phyloP scores from a whole-genome alignment of 139 green algal genomes.

The Edaphochlamys debaryana region DNA sequence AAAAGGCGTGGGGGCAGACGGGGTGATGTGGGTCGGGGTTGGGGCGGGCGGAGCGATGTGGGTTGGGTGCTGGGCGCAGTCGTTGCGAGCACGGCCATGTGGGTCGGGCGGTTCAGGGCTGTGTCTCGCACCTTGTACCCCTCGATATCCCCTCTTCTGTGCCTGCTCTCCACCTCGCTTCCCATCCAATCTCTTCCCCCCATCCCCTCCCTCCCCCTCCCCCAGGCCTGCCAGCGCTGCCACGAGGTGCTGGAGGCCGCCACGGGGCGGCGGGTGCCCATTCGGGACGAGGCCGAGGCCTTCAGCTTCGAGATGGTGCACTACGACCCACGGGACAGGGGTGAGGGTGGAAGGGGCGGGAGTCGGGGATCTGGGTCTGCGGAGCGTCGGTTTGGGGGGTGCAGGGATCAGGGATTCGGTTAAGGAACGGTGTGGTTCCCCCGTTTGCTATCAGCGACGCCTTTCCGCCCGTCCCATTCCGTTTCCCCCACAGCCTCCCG shows the following conservation, averaged over 20 bases:
- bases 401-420: no score
- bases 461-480: not conserved
- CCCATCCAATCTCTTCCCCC: no score
- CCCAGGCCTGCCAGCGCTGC: slow-evolving; percentile 17
- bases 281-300: slow-evolving; percentile 42
- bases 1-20: not conserved
- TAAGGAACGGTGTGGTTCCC: no score
- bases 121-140: no score
- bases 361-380: not conserved
- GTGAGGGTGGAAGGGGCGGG: not conserved
- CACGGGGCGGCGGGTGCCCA: not conserved
- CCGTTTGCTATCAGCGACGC: no score
- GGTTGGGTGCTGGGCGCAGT: no score
- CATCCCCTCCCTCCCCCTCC: no score
- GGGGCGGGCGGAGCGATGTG: no score
- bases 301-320: slow-evolving; percentile 54
- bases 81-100: no score
- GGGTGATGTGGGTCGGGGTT: not conserved
- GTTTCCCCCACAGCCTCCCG: slow-evolving; percentile 46
- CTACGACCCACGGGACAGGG: slow-evolving; percentile 28
- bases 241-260: slow-evolving; percentile 16
- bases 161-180: not conserved
- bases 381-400: no score
- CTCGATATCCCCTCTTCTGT: not conserved
- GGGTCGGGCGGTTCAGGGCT: no score